Evolutionary conservation across 441 rosid genomes (phyloP), one percentile per base, ranked within the genome.

Genomic region (Croton setiger): DNA sequence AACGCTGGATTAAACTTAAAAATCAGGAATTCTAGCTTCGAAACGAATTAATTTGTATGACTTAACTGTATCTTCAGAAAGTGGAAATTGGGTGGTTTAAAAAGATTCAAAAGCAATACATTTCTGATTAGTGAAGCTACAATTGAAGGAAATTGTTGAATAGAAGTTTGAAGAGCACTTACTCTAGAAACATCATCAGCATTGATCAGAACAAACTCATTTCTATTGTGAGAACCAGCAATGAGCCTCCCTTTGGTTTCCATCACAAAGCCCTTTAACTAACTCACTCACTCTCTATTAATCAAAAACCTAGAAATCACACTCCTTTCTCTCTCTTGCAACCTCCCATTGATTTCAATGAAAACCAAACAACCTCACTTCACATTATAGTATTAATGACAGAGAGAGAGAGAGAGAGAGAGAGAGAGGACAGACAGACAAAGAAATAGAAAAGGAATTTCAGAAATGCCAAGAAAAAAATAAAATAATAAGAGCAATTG

Each of bases 151-250:
- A 53, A 56, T 12, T 45, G 5, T 71, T 49, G 21, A 72, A 51
- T 9, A 23, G 54, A 37, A 23, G 17, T 58, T 67, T 43, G 5
- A 37, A 44, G 35, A 52, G 43, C 58, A 70, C 87, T 74, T 86
- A 91, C 98, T 80, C 92, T 75, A 15, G 87, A 86, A 80, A 67
- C 76, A 64, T 91, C 98, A 71, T 93, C 98, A 43, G 97, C 97
- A 83, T 92, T 91, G 78, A 94, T 94, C 57, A 94, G 92, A 65
- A 91, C 80, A 73, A 94, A 90, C 94, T 94, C 98, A 72, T 94
- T 91, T 73, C 97, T 81, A 68, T 90, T 94, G 77, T 92, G 98
- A 81, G 98, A 94, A 79, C 98, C 98, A 54, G 98, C 97, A 82
- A 94, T 65, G 56, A 94, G 90, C 70, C 97, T 84, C 54, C 97